phyloP scores from a whole-genome alignment of 805 yeast species.

The Jamesozyma rosinii region DNA sequence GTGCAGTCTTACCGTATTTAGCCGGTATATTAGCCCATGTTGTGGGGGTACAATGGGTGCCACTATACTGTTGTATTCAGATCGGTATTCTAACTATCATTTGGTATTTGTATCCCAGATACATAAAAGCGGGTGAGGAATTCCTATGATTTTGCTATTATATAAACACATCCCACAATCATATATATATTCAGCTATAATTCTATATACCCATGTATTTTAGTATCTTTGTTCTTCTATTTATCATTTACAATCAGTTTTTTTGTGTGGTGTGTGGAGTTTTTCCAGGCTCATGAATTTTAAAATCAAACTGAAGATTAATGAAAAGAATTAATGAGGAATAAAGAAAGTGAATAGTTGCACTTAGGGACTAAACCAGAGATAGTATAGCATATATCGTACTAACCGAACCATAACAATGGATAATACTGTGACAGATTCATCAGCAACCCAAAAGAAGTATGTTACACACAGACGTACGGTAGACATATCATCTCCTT shows the following conservation, averaged over 20 bases:
- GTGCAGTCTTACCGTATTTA: slow-evolving; percentile 62
- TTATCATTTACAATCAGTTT: not conserved
- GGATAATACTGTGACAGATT: not conserved
- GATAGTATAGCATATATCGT: not conserved
- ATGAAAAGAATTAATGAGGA: too few species aligned
- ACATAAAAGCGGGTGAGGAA: slow-evolving; percentile 17
- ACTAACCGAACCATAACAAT: not conserved
- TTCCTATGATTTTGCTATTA: slow-evolving; percentile 7
- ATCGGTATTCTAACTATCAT: slow-evolving; percentile 16
- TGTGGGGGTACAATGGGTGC: slow-evolving; percentile 22
- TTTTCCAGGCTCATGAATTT: not conserved
- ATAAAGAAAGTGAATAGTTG: too few species aligned
- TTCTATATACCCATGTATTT: not conserved
- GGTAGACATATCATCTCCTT: slow-evolving; percentile 28
- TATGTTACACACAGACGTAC: slow-evolving; percentile 28
- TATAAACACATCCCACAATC: not conserved
- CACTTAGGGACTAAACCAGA: too few species aligned
- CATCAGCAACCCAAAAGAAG: slow-evolving; percentile 16
- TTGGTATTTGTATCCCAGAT: slow-evolving; percentile 25
- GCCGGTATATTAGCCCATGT: slow-evolving; percentile 39
- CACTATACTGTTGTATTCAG: slow-evolving; percentile 20
- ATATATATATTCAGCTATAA: not conserved
- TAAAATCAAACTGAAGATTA: too few species aligned
- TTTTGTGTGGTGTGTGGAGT: not conserved
- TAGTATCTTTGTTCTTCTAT: too few species aligned